Conservation (phyloP, 139 green algal genomes). For the Picochlorum sp. region DNA sequence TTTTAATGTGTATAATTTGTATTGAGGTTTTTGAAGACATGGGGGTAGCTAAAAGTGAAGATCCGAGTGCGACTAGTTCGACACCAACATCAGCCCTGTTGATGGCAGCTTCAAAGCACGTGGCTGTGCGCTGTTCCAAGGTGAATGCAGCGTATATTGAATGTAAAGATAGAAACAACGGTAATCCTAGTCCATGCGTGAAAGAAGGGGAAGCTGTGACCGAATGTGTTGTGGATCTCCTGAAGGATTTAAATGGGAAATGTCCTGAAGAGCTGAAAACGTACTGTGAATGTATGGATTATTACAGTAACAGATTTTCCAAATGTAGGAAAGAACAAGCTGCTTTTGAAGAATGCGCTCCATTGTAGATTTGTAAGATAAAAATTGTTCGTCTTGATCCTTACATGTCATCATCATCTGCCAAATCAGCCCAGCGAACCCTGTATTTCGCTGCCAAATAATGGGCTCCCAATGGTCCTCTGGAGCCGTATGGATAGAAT, state of each 20-base stretch:
- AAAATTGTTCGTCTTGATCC: neutral
- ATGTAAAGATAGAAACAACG: conserved; percentile 43
- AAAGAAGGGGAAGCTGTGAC: conserved; percentile 47
- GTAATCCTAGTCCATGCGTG: conserved; percentile 47
- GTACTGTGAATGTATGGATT: conserved; percentile 60
- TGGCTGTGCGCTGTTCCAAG: conserved; percentile 38
- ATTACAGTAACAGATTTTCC: conserved; percentile 52
- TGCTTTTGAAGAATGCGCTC: conserved; percentile 27
- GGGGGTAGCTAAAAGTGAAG: neutral
- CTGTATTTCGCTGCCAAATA: conserved; percentile 95
- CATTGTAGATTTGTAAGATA: neutral
- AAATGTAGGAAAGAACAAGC: conserved; percentile 53
- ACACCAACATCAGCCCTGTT: conserved; percentile 48
- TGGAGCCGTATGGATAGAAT: conserved; percentile 94
- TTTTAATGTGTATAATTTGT: no score
- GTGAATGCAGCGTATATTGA: conserved; percentile 45
- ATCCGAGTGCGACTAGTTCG: conserved; percentile 4
- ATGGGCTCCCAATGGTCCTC: conserved; percentile 91
- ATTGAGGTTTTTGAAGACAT: no score
- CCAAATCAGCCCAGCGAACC: conserved; percentile 88
- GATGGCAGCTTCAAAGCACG: conserved; percentile 52
- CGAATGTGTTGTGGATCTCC: conserved; percentile 42
- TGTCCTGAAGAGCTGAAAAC: conserved; percentile 42
- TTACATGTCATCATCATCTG: conserved; percentile 16
- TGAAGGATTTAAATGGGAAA: conserved; percentile 49